Base-by-base conservation (phyloP, 2,329 filamentous ascomycete genomes). In the Sclerotinia nivalis region DNA sequence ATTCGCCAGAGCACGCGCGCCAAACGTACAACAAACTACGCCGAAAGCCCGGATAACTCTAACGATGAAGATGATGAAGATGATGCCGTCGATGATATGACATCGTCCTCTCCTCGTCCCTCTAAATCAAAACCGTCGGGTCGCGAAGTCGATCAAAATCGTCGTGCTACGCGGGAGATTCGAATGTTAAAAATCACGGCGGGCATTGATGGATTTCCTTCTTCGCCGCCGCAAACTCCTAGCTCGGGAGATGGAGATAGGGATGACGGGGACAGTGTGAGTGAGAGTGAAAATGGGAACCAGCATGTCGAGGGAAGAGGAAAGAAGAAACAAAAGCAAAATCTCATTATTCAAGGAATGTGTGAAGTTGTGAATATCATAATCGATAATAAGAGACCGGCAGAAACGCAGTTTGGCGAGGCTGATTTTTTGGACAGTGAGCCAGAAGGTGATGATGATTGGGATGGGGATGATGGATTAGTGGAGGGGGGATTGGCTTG, bases 321-420 rank as follows among this genome's bases (percentile, higher is more conserved):
- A 8, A 73, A 72, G 37, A 64, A 43, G 7, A 76, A 77, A 45
- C 76, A 74, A 20, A 80, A 82, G n/a, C 77, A 78, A 37, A 78
- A 78, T 20, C 79, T 82, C 37, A 45, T 84, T 70, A 80, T 90
- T 37, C 91, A 94, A 71, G 91, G 91, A 1, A 83, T 90, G 73
- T 95, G 91, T 76, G 84, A 89, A 54, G 83, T 88, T 8, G 91
- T 94, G 25, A 86, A 91, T 71, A 85, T 94, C 56, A 82, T 87
- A 58, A 89, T 94, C 73, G 92, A 94, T 79, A 94, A 94, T 77
- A 86, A 92, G 76, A 89, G 92, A 71, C 88, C 89, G 7, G 84
- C 84, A 2, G 91, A 93, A 80, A 81, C 85, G 34, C 88, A 90
- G 71, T 92, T 85, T 73, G 85, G 85, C 31, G 92, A 93, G 83